A percentile compares a stretch with the other conserved stretches of the same genome.
Evolutionary conservation across 2,329 filamentous ascomycete species (phyloP).

Genomic region (Ascochyta rabiei): DNA sequence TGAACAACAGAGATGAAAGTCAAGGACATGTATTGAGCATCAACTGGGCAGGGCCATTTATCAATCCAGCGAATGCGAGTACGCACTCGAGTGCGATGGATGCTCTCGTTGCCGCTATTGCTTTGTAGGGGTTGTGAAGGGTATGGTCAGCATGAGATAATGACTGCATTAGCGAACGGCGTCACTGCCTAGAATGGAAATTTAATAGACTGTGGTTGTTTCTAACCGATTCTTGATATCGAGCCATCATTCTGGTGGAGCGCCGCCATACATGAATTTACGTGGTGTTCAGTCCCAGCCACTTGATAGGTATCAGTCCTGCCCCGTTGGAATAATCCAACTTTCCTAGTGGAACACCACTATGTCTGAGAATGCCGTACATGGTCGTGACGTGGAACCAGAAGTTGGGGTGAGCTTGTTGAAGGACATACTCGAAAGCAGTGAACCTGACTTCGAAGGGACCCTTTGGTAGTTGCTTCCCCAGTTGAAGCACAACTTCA

Average conservation of each 20-base stretch:
- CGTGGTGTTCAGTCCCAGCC: background rate
- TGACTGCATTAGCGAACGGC: constrained; percentile 2
- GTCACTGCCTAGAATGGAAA: background rate
- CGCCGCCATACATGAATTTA: background rate
- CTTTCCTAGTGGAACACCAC: constrained; percentile 69
- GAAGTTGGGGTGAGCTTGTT: constrained; percentile 62
- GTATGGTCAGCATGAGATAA: background rate
- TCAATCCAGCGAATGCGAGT: constrained; percentile 57
- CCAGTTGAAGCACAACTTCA: constrained; percentile 47
- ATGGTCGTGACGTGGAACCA: constrained; percentile 67
- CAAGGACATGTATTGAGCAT: constrained; percentile 61
- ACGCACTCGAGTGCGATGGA: constrained; percentile 72
- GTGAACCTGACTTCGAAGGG: constrained; percentile 49
- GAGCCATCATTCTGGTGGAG: background rate
- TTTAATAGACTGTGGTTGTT: background rate
- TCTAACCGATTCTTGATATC: background rate
- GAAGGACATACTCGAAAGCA: constrained; percentile 54
- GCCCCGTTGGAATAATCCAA: constrained; percentile 57
- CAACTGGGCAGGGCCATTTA: constrained; percentile 68
- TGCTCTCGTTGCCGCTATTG: constrained; percentile 65
- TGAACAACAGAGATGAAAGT: constrained; percentile 59
- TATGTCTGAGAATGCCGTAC: constrained; percentile 66
- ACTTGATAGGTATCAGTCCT: constrained; percentile 7
- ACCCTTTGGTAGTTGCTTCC: background rate
- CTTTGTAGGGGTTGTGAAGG: background rate